These are phyloP conservation scores for Scutellaria galericulata DNA, from an alignment of 257 asterid species.

Conservation along the genomic window DNA sequence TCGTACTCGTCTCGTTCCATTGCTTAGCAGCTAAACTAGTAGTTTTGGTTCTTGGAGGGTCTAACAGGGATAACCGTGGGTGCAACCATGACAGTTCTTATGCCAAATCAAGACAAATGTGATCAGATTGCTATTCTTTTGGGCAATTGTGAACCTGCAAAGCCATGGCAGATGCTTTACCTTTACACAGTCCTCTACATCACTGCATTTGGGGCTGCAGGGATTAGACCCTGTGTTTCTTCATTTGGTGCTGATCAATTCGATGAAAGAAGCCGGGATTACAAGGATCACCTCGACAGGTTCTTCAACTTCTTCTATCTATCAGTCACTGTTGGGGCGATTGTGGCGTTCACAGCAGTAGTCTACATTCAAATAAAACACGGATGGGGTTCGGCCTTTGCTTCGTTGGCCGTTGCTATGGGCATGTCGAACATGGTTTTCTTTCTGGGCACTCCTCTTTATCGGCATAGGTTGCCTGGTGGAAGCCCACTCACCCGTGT, in stretches of 20 bases:
- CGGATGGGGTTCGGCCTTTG: constrained; percentile 98
- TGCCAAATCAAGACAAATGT: constrained; percentile 86
- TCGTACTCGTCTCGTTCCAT: not conserved
- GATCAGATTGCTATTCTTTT: constrained; percentile 80
- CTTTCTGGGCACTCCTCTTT: constrained; percentile 91
- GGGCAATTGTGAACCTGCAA: constrained; percentile 92
- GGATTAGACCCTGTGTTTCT: constrained; percentile 98
- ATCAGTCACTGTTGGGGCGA: constrained; percentile 93
- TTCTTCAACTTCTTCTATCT: constrained; percentile 95
- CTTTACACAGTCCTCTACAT: constrained; percentile 71
- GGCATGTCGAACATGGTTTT: constrained; percentile 85
- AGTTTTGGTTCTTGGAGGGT: constrained; percentile 61
- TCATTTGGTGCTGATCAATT: constrained; percentile 99
- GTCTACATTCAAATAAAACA: constrained; percentile 88
- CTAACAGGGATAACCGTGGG: constrained; percentile 84
- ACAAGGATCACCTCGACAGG: constrained; percentile 78
- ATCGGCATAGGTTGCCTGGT: constrained; percentile 89
- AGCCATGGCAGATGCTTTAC: constrained; percentile 92
- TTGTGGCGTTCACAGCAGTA: constrained; percentile 84
- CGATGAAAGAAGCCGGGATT: constrained; percentile 73
- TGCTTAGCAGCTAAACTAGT: not conserved
- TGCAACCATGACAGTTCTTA: constrained; percentile 62
- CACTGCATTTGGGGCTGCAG: constrained; percentile 96
- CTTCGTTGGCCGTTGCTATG: constrained; percentile 91
- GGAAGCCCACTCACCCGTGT: constrained; percentile 97